Conservation (phyloP, 2,329 filamentous ascomycete species). For the Colletotrichum lentis region DNA sequence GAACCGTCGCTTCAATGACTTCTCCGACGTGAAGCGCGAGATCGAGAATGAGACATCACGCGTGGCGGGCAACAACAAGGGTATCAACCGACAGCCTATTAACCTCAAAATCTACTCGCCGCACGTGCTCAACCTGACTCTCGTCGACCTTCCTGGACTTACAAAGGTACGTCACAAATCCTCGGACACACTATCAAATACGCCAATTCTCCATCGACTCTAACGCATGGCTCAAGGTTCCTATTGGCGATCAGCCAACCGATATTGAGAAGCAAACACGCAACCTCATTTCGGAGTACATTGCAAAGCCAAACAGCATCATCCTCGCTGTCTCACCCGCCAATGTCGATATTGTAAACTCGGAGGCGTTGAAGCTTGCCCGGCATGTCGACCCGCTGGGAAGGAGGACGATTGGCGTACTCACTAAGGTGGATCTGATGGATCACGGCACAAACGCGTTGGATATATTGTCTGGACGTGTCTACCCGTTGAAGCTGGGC, state of each 20-base stretch:
- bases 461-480: slow-evolving; percentile 95
- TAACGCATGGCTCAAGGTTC: slow-evolving; percentile 66
- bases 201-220: background rate
- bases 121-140: slow-evolving; percentile 92
- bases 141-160: slow-evolving; percentile 93
- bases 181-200: background rate
- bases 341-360: slow-evolving; percentile 98
- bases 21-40: slow-evolving; percentile 91
- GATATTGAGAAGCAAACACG: slow-evolving; percentile 99
- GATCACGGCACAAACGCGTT: slow-evolving; percentile 98
- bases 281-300: slow-evolving; percentile 96
- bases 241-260: slow-evolving; percentile 94
- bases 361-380: slow-evolving; percentile 94
- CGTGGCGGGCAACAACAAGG: slow-evolving; percentile 94
- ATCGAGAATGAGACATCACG: slow-evolving; percentile 96
- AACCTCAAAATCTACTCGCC: slow-evolving; percentile 99
- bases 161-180: slow-evolving; percentile 75
- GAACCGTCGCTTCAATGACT: slow-evolving; percentile 87
- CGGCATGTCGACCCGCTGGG: slow-evolving; percentile 96
- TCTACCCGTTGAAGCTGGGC: slow-evolving; percentile 95
- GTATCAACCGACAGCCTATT: slow-evolving; percentile 96
- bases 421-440: slow-evolving; percentile 98
- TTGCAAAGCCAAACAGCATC: slow-evolving; percentile 98
- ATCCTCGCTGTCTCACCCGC: slow-evolving; percentile 95
- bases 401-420: slow-evolving; percentile 91